Conservation (phyloP, 495 filamentous ascomycete genomes). For the Aspergillus olivimuriae region DNA sequence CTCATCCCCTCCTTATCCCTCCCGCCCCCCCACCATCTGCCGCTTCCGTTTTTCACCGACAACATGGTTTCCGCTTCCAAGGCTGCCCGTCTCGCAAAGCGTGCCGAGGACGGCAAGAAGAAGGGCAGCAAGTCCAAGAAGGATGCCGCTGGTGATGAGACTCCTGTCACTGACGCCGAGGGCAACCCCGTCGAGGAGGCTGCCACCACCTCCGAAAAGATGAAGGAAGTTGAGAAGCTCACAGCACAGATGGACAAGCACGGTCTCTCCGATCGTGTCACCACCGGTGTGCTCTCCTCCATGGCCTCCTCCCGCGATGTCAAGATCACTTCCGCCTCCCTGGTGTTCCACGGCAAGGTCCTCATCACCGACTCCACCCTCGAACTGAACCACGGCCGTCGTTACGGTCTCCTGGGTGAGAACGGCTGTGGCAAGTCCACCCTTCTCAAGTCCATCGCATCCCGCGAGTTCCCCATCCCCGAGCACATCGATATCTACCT, state of each 20-base stretch:
- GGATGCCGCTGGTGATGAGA: slow-evolving; percentile 73
- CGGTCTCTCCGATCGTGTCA: slow-evolving; percentile 94
- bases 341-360: slow-evolving; percentile 97
- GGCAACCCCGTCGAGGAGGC: slow-evolving; percentile 56
- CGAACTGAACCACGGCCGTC: slow-evolving; percentile 86
- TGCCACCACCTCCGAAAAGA: slow-evolving; percentile 63
- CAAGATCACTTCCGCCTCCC: slow-evolving; percentile 87
- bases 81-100: slow-evolving; percentile 94
- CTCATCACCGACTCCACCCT: slow-evolving; percentile 88
- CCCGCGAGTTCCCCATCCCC: slow-evolving; percentile 90
- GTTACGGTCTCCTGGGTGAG: slow-evolving; percentile 94
- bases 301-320: slow-evolving; percentile 78
- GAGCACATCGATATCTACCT: slow-evolving; percentile 98
- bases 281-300: slow-evolving; percentile 92
- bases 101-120: slow-evolving; percentile 44
- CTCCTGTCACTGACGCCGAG: no score
- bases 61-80: slow-evolving; percentile 85
- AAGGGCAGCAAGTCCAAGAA: slow-evolving; percentile 32
- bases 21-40: slow-evolving; percentile 9
- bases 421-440: slow-evolving; percentile 99
- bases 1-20: slow-evolving; percentile 7
- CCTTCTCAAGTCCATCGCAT: slow-evolving; percentile 86
- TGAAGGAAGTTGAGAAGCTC: slow-evolving; percentile 75
- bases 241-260: slow-evolving; percentile 89
- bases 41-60: slow-evolving; percentile 13